Base-by-base conservation (phyloP, 495 filamentous ascomycete species). In the Penicillium goetzii region DNA sequence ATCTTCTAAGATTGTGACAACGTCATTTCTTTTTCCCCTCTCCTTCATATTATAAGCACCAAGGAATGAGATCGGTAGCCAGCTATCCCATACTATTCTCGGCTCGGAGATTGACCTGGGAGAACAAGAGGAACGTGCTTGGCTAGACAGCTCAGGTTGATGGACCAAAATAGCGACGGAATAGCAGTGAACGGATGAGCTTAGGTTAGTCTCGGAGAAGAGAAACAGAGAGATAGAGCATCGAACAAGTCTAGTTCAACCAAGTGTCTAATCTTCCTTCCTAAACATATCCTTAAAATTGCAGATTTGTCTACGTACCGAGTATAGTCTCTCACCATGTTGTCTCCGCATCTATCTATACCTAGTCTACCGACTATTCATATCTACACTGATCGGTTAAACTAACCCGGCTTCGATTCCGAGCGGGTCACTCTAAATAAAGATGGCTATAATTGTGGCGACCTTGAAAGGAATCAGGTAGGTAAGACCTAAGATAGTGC, bases 401-500 rank as follows among this genome's bases (percentile, higher is more conserved):
- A 47, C 25, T 6, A 21, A 21, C 38, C 28, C 23, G 19, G 7
- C 28, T n/a, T 15, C 14, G 34, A 30, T 19, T 3, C 2, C 7
- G 23, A 32, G 17, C 9, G 38, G 56, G 26, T 25, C 41, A 32
- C 26, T 30, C 25, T 51, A 30, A 19, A 33, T 25, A 34, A 49
- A 62, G 40, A 49, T 28, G 49, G 38, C 17, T 47, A 7, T 43
- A 7, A 47, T 32, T 45, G 30, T 52, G 49, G 30, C 34, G 36
- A 50, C 17, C 51, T 23, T 30, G 36, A 33, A 45, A 12, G 21
- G 28, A 51, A 51, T 47, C 19, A 23, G 15, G 12, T 30, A 15
- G 28, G 38, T 56, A 25, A 17, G 21, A 11, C 9, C 21, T 59
- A 62, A 61, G 51, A 65, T 65, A 59, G 66, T 58, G 59, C 59